Evolutionary conservation across 1,139 yeast genomes (phyloP).

Genomic region (Protomyces pachydermus): DNA sequence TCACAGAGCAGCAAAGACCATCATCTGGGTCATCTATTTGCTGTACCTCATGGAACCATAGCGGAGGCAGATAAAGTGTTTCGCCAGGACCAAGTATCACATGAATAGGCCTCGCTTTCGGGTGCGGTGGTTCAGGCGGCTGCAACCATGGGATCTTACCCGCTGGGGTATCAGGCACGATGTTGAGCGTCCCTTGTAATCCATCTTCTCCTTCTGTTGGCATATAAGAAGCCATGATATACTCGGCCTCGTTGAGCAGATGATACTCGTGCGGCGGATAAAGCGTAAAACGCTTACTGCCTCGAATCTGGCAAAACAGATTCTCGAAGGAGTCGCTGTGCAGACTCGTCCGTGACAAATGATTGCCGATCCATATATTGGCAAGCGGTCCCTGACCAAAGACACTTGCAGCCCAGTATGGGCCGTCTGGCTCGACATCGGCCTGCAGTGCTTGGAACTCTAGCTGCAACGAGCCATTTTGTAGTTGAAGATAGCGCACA

Average conservation of each 20-base stretch:
- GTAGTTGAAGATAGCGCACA: conserved; percentile 41
- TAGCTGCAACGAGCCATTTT: conserved; percentile 33
- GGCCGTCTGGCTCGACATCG: conserved; percentile 35
- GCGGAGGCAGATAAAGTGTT: conserved; percentile 42
- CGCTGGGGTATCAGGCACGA: neutral
- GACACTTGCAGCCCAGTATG: conserved; percentile 36
- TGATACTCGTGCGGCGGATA: conserved; percentile 38
- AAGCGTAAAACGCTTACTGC: conserved; percentile 40
- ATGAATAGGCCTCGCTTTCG: conserved; percentile 24
- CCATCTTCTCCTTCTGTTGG: neutral
- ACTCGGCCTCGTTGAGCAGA: conserved; percentile 27
- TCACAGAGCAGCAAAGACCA: conserved; percentile 39
- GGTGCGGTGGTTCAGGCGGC: neutral
- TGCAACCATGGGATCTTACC: conserved; percentile 7
- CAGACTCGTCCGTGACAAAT: conserved; percentile 40
- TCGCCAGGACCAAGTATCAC: conserved; percentile 41
- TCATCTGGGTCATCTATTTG: conserved; percentile 35
- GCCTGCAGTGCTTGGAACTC: conserved; percentile 39
- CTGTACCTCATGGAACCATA: conserved; percentile 44
- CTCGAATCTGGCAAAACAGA: conserved; percentile 40
- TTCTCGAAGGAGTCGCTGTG: conserved; percentile 44
- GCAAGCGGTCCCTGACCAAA: conserved; percentile 40
- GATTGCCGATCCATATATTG: conserved; percentile 43
- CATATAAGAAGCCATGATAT: neutral
- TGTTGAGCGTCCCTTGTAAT: neutral